Percentiles rank a stretch among this genome's conserved stretches.
These are phyloP conservation scores for Ailanthus altissimus DNA, from an alignment of 345 rosid genomes.

Conservation along the genomic window DNA sequence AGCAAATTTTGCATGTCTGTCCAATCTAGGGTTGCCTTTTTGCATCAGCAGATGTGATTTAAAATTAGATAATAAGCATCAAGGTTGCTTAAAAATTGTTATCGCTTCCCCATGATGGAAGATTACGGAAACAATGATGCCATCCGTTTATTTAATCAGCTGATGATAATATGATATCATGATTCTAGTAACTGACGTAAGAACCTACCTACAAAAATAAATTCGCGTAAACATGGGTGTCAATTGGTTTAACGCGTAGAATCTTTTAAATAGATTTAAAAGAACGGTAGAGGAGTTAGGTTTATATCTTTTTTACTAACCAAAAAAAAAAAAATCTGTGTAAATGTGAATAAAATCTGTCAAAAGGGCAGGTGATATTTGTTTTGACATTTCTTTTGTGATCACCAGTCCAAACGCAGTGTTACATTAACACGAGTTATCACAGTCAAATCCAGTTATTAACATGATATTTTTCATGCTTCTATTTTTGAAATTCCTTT, in stretches of 20 bases:
- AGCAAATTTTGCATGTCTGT: conserved; percentile 11
- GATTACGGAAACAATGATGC: conserved; percentile 19
- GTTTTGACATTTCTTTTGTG: background rate
- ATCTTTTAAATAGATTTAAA: too few species aligned
- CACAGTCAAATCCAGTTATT: conserved; percentile 5
- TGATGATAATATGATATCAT: conserved; percentile 9
- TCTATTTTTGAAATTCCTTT: conserved; percentile 12
- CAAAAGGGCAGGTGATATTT: background rate
- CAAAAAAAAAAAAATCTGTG: background rate
- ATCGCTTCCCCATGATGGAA: conserved; percentile 25
- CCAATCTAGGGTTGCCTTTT: conserved; percentile 17
- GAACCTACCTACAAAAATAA: background rate
- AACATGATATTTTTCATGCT: conserved; percentile 8
- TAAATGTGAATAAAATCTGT: conserved; percentile 5
- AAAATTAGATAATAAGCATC: background rate
- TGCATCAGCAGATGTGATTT: conserved; percentile 36
- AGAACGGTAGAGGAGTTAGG: too few species aligned
- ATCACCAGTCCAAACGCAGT: background rate
- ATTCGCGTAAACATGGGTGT: too few species aligned
- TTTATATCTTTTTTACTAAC: too few species aligned
- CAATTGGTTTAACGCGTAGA: too few species aligned
- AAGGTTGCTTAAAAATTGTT: conserved; percentile 27
- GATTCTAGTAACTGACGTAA: background rate
- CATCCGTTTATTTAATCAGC: conserved; percentile 13
- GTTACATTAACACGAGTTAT: background rate